A percentile compares a stretch with the other conserved stretches of the same genome.
Evolutionary conservation across 495 filamentous ascomycete genomes (phyloP).

Genomic region (Jackrogersella multiformis): DNA sequence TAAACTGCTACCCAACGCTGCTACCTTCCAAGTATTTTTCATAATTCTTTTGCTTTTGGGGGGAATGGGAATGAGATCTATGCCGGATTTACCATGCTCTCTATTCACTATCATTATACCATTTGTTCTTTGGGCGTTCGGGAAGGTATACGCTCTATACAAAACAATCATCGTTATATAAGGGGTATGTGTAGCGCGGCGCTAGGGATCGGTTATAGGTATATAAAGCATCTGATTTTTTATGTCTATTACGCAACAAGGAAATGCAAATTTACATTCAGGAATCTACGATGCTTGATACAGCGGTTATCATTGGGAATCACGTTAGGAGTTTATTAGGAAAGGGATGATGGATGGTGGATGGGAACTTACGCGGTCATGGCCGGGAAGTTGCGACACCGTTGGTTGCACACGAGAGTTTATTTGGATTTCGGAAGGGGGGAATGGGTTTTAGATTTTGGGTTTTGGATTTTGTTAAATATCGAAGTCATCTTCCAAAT

Average conservation of each 20-base stretch:
- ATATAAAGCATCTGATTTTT: no score
- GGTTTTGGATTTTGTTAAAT: conserved; percentile 32
- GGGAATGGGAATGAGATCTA: conserved; percentile 12
- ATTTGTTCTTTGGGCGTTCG: conserved; percentile 31
- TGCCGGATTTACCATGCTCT: conserved; percentile 12
- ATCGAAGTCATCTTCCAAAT: conserved; percentile 33
- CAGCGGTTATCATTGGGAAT: conserved; percentile 5
- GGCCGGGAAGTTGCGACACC: conserved; percentile 21
- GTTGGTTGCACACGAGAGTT: conserved; percentile 9
- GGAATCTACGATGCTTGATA: not conserved
- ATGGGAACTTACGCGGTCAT: conserved; percentile 34
- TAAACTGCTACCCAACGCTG: no score
- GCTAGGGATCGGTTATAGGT: conserved; percentile 5
- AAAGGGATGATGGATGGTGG: not conserved
- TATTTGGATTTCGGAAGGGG: no score
- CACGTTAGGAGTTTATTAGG: conserved; percentile 4
- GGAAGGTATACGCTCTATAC: conserved; percentile 17
- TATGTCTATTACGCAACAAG: no score
- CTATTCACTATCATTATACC: conserved; percentile 32
- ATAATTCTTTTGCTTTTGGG: not conserved
- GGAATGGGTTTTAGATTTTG: no score
- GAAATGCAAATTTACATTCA: conserved; percentile 10
- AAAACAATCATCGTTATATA: conserved; percentile 8
- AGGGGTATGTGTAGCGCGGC: conserved; percentile 24
- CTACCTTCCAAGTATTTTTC: no score